Base-by-base conservation (phyloP, 331 rosid species). In the Prunus yedoensis region DNA sequence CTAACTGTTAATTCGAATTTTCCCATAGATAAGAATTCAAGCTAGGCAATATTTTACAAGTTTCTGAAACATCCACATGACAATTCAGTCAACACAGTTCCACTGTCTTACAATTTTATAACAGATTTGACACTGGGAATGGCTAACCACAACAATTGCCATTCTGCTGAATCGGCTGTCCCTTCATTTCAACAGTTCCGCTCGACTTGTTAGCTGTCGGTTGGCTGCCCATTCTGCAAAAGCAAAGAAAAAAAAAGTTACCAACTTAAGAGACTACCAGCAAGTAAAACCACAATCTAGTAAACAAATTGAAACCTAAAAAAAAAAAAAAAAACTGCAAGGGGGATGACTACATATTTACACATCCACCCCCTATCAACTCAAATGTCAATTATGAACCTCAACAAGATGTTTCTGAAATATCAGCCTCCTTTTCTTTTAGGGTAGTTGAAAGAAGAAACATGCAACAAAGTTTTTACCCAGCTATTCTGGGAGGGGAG, bases 101-200 rank as follows among this genome's bases (percentile, higher is more conserved):
- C 72, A 65, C 69, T 17, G 78, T 75, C 76, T 77, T 82, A 53
- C 78, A 76, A 66, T 73, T 41, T 18, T 69, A 66, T 53, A 65
- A 72, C 75, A 72, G 72, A 68, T 47, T 32, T 76, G 68, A 32
- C 59, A 71, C 43, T 23, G 71, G 5, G 65, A 20, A 17, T 79
- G 58, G 66, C 78, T 84, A 94, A 83, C 96, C 94, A 85, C 97
- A 94, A 54, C 99, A 94, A 85, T 86, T 88, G 86, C 80, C 85
- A 74, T 92, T 94, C 77, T 91, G 96, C 82, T 89, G 74, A 81
- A 94, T 94, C 69, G 99, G 96, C 74, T 88, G 91, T 62, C 99
- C 90, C 91, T 81, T 90, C 81, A 94, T 89, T 72, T 90, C 84
- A 74, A 92, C 97, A 52, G 81, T 69, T 74, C 88, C 96, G 3